phyloP scores from a whole-genome alignment of 2,329 filamentous ascomycete species.

The Colletotrichum ledebouriae region DNA sequence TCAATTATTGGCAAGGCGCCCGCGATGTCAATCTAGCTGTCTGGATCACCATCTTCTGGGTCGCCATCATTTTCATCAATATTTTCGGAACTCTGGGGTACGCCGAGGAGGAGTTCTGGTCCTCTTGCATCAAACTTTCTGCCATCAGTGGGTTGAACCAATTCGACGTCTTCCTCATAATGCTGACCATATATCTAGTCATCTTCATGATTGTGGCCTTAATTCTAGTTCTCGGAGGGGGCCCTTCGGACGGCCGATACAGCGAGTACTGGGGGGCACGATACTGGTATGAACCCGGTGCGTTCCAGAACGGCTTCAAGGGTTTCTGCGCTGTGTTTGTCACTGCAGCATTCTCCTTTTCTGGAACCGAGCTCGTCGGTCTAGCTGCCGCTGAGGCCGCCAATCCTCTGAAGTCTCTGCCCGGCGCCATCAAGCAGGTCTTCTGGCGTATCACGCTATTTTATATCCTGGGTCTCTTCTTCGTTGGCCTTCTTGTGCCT shows the following conservation, averaged over 20 bases:
- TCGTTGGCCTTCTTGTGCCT: conserved; percentile 64
- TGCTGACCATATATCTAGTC: conserved; percentile 46
- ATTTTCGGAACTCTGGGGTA: conserved; percentile 62
- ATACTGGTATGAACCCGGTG: conserved; percentile 64
- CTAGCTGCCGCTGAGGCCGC: conserved; percentile 78
- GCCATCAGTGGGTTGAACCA: conserved; percentile 54
- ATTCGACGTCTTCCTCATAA: no score
- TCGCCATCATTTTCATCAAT: conserved; percentile 58
- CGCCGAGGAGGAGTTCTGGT: conserved; percentile 71
- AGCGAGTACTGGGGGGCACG: conserved; percentile 63
- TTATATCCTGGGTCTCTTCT: conserved; percentile 66
- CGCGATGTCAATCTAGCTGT: conserved; percentile 59
- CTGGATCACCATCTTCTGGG: conserved; percentile 69
- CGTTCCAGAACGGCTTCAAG: conserved; percentile 80
- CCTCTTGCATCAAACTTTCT: conserved; percentile 61
- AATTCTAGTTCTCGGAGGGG: conserved; percentile 71
- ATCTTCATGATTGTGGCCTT: conserved; percentile 75
- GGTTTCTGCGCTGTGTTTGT: conserved; percentile 81
- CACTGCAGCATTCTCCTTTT: conserved; percentile 80
- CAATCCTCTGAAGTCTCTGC: conserved; percentile 80
- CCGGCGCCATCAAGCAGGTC: conserved; percentile 86
- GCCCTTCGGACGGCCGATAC: conserved; percentile 63
- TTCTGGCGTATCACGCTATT: conserved; percentile 71
- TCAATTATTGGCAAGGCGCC: conserved; percentile 60
- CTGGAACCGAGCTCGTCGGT: conserved; percentile 81